phyloP scores from a whole-genome alignment of 768 basidiomycete species.

The Suillus hirtellus region DNA sequence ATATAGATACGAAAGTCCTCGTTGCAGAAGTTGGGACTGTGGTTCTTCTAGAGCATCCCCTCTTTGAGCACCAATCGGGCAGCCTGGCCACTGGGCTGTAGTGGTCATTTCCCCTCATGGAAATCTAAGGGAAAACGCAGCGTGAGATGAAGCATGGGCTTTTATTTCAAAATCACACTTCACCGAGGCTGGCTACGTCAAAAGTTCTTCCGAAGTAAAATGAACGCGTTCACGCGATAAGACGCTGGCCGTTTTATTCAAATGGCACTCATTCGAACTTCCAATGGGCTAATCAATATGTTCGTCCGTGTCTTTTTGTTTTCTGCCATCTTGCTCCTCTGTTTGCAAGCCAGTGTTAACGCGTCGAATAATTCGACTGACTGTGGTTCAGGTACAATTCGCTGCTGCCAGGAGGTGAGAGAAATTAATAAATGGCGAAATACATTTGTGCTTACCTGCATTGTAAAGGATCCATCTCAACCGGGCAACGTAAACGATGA shows the following conservation, averaged over 20 bases:
- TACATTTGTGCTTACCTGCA: neutral
- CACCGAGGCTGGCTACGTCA: neutral
- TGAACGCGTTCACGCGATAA: neutral
- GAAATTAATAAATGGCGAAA: neutral
- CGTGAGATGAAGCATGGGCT: neutral
- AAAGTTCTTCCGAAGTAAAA: neutral
- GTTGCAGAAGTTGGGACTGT: neutral
- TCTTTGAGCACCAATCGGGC: neutral
- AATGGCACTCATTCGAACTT: neutral
- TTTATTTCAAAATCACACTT: neutral
- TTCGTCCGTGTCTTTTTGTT: neutral
- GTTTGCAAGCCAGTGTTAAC: neutral
- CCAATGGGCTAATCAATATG: neutral
- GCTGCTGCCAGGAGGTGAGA: neutral
- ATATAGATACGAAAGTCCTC: neutral
- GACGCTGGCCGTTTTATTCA: neutral
- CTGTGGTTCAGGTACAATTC: neutral
- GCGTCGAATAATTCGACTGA: neutral
- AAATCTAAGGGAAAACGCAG: neutral
- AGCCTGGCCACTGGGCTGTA: neutral
- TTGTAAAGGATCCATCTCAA: neutral
- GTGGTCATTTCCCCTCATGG: neutral
- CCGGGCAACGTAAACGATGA: neutral
- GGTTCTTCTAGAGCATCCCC: neutral
- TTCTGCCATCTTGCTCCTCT: neutral